Base-by-base conservation (phyloP, 2,329 filamentous ascomycete species). In the Apiospora koreana region DNA sequence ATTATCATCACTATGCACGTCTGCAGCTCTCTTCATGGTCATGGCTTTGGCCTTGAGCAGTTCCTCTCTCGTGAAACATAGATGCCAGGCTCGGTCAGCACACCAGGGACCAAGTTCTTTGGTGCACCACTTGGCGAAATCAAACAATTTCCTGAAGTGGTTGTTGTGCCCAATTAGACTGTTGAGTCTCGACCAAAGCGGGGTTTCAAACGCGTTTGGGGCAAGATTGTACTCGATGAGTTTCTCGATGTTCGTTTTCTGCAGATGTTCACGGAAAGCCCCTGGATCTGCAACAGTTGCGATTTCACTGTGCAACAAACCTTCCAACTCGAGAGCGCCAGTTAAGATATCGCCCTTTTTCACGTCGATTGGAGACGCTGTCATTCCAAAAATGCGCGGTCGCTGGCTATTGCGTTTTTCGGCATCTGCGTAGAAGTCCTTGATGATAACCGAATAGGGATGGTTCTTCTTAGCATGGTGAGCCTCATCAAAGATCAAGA, bases 391-490 rank as follows among this genome's bases (percentile, higher is more conserved):
- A 25, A 99, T 91, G 46, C 91, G 92, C 4, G 96, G 96, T 5
- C 90, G 86, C 65, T 81, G 82, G 0, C 77, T 75, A 0, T 79
- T 73, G 0, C 85, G 81, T 1, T 79, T 74, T 41, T 86, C 83
- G 2, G 86, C 81, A 1, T 89, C 73, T 41, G 72, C 76, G 77
- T 98, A 98, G 75, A 93, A 94, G 71, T 97, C 92, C 75, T 93
- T 94, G 81, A 99, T 93, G 71, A 99, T 96, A 38, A 89, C 88
- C 25, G 95, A 94, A 77, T 97, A 99, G 0, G 94, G 88, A 76
- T 99, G 96, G 68, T 94, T 93, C 79, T 95, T 97, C 81, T 99
- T 99, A 0, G 95, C 91, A 77, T 98, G 96, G 76, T 99, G 96
- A 7, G 95, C 96, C 81, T 99, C 96, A 76, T 99, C 96, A 74